Evolutionary conservation across 345 rosid species (phyloP), one percentile per base, ranked within the genome.

Genomic region (Psidium guajava): DNA sequence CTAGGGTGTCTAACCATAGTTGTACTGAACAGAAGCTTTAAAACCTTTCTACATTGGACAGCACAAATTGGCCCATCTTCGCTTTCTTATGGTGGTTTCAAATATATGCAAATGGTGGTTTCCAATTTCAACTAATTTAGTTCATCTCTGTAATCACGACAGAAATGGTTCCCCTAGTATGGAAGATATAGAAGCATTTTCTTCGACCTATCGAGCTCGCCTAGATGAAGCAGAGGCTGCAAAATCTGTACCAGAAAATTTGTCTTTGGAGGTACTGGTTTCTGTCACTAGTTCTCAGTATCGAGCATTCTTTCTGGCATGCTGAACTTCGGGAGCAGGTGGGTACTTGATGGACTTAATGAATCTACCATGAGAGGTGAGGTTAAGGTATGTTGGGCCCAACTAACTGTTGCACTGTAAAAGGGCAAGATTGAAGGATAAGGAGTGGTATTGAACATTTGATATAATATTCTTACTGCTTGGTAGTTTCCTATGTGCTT

Each of bases 181-280:
- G 93, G 94, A 92, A 89, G 99, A 97, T 84, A 89, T 97, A 75
- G 92, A 97, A 90, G 93, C 94, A 18, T 97, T 92, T 88, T 93
- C 96, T 83, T 86, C 40, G 82, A 86, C 91, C 85, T 95, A 95
- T 84, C 91, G 95, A 85, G 87, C 89, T 51, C 85, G 90, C 83
- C 83, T 97, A 87, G 95, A 92, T 87, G 94, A 94, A 88, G 98
- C 97, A 27, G 98, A 91, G 88, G 87, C 87, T 73, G 92, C 93
- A 69, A 95, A 93, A 88, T 85, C 94, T 49, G 87, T 97, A 82
- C 94, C 98, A 2, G 91, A 93, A 22, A 91, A 92, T 83, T 87
- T 93, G 84, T 83, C 88, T 87, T 84, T 95, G 84, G 99, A 95
- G 98, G 98, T 96, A 88, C 53, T 83, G 42, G 36, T 54, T 82